Conservation (phyloP, 805 yeast genomes). For the Starmerella sp. region DNA sequence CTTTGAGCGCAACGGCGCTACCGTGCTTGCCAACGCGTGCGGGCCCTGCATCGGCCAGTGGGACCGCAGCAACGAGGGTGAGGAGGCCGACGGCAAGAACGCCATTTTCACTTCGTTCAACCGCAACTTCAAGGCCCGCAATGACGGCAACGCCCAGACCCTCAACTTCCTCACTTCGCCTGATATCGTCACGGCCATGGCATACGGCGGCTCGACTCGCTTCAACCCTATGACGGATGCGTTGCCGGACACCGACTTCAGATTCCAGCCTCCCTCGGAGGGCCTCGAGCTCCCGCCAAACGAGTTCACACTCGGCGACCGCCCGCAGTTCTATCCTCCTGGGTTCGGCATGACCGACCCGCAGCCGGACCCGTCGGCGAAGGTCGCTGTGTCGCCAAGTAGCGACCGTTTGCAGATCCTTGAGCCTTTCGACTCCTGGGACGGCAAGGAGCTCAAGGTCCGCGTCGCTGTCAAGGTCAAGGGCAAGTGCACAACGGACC, state of each 20-base stretch:
- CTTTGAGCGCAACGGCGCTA: constrained; percentile 80
- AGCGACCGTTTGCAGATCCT: constrained; percentile 84
- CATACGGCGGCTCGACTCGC: constrained; percentile 83
- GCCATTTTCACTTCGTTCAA: constrained; percentile 95
- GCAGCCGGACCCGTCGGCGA: constrained; percentile 46
- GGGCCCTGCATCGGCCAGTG: constrained; percentile 99
- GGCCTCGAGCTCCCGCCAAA: constrained; percentile 75
- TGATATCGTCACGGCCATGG: constrained; percentile 93
- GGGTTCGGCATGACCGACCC: constrained; percentile 38
- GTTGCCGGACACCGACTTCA: constrained; percentile 54
- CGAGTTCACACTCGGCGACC: constrained; percentile 63
- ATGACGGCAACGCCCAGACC: constrained; percentile 95
- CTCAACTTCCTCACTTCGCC: constrained; percentile 98
- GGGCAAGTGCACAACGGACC: constrained; percentile 98
- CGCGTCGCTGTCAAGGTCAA: constrained; percentile 78
- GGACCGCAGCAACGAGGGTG: constrained; percentile 60
- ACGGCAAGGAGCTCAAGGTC: constrained; percentile 69
- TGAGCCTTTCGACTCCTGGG: constrained; percentile 82
- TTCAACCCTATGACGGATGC: constrained; percentile 86
- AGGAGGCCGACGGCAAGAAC: constrained; percentile 45
- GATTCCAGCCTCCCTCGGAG: constrained; percentile 48
- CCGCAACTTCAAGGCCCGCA: constrained; percentile 95
- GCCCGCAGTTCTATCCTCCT: constrained; percentile 64
- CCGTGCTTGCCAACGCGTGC: constrained; percentile 92
- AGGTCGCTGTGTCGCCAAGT: constrained; percentile 66